phyloP scores from a whole-genome alignment of 208 protist species.

The Leishmania martiniquensis region DNA sequence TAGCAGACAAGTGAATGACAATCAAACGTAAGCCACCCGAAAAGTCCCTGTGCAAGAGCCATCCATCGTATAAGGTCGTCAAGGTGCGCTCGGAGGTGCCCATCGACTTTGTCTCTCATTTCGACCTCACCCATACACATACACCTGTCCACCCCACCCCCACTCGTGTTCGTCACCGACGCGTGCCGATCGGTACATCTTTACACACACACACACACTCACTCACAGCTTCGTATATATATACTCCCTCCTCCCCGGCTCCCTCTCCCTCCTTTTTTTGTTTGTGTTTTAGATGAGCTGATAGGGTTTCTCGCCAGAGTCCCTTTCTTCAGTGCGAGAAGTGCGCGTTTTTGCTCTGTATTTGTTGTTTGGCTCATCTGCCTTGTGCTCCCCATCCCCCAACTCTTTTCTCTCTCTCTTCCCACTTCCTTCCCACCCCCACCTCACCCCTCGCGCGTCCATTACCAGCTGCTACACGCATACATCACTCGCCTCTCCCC shows the following conservation, averaged over 20 bases:
- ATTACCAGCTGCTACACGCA: too few species aligned
- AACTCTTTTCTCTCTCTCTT: constrained; percentile 15
- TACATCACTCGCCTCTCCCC: too few species aligned
- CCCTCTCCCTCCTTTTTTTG: neutral
- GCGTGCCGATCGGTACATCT: too few species aligned
- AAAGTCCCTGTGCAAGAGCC: neutral
- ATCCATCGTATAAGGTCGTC: neutral
- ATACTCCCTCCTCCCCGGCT: neutral
- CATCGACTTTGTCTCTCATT: neutral
- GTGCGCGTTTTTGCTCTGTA: too few species aligned
- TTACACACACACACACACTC: too few species aligned
- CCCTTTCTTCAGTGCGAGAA: too few species aligned
- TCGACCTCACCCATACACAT: neutral
- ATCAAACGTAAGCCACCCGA: neutral
- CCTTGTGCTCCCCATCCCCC: too few species aligned
- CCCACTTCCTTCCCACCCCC: neutral
- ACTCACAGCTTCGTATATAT: neutral
- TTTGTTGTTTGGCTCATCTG: too few species aligned
- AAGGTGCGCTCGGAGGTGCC: neutral
- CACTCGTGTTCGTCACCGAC: too few species aligned
- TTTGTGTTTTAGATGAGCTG: too few species aligned
- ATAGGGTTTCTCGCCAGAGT: too few species aligned
- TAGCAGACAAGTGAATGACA: neutral
- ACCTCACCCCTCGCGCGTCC: too few species aligned
- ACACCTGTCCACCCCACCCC: neutral